These are phyloP conservation scores for Stropharia rugosoannulata DNA, from an alignment of 768 basidiomycete species.

Conservation along the genomic window DNA sequence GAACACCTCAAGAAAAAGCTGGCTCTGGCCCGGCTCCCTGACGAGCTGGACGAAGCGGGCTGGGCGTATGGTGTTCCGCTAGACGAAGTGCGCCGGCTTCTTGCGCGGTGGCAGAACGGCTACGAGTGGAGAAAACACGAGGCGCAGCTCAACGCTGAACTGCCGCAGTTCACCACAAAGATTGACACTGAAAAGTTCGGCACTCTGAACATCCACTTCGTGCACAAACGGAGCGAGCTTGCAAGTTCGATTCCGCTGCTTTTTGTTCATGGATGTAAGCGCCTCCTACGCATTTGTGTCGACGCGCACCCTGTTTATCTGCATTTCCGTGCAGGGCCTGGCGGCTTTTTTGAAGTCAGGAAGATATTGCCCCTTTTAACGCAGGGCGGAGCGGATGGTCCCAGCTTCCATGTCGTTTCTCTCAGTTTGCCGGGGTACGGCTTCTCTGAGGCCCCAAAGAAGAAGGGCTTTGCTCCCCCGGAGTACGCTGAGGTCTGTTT, in stretches of 20 bases:
- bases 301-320: not conserved
- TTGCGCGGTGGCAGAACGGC: conserved; percentile 44
- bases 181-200: conserved; percentile 49
- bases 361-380: conserved; percentile 59
- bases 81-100: conserved; percentile 45
- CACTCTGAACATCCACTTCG: conserved; percentile 49
- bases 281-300: not conserved
- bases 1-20: conserved; percentile 22
- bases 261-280: conserved; percentile 53
- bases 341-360: conserved; percentile 53
- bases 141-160: conserved; percentile 42
- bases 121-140: conserved; percentile 59
- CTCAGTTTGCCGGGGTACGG: conserved; percentile 60
- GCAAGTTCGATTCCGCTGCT: conserved; percentile 42
- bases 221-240: conserved; percentile 49
- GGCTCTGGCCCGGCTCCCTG: conserved; percentile 46
- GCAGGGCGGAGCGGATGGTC: conserved; percentile 37
- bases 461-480: conserved; percentile 44
- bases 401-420: conserved; percentile 64
- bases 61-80: conserved; percentile 56
- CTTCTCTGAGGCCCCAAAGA: conserved; percentile 56
- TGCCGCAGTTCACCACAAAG: conserved; percentile 59
- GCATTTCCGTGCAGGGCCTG: conserved; percentile 47
- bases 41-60: conserved; percentile 51
- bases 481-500: conserved; percentile 46